phyloP scores from a whole-genome alignment of 257 asterid genomes.

The Striga asiatica region DNA sequence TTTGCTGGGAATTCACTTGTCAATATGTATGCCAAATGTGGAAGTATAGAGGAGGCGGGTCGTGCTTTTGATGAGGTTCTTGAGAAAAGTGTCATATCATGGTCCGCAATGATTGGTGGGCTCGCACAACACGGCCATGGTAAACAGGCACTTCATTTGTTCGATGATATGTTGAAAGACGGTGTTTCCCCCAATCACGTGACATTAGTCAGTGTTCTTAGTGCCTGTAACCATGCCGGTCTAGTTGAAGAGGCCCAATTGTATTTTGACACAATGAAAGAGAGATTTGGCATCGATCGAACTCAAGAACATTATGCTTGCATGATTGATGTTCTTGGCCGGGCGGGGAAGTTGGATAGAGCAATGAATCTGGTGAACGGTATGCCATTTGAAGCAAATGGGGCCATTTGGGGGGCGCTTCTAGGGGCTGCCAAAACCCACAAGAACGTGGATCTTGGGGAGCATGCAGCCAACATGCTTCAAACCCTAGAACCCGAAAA shows the following conservation, averaged over 20 bases:
- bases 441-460: constrained; percentile 56
- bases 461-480: constrained; percentile 50
- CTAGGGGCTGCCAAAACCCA: constrained; percentile 74
- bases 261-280: constrained; percentile 47
- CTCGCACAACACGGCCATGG: constrained; percentile 78
- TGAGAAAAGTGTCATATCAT: constrained; percentile 52
- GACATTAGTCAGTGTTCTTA: constrained; percentile 61
- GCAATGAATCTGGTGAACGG: constrained; percentile 37
- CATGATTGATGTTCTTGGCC: constrained; percentile 73
- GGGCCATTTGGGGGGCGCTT: constrained; percentile 66
- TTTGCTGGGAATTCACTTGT: constrained; percentile 79
- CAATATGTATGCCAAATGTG: constrained; percentile 82
- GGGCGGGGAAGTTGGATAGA: constrained; percentile 58
- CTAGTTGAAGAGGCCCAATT: constrained; percentile 49
- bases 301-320: constrained; percentile 77
- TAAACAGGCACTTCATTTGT: constrained; percentile 42
- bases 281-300: constrained; percentile 42
- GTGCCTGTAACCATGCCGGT: constrained; percentile 78
- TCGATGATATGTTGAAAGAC: constrained; percentile 40
- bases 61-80: constrained; percentile 43
- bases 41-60: constrained; percentile 59
- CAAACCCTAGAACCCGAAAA: constrained; percentile 55
- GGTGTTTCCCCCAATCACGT: constrained; percentile 57
- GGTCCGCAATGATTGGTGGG: constrained; percentile 75
- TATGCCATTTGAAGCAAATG: constrained; percentile 69